Evolutionary conservation across 2,329 filamentous ascomycete species (phyloP).

Genomic region (Cercospora janseana): DNA sequence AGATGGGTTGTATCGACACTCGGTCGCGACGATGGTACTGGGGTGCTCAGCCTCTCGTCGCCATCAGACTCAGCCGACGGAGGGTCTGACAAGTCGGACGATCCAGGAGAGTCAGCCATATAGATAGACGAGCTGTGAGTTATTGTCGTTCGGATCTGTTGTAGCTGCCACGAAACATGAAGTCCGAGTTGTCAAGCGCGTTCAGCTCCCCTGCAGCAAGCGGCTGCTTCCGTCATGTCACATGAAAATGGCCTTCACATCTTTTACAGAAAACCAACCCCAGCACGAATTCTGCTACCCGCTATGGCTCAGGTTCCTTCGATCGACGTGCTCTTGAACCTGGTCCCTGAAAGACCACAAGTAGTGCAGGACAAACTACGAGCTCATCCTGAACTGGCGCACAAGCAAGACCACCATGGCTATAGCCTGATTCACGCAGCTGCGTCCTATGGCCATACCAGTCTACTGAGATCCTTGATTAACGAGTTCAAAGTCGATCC

Average conservation of each 20-base stretch:
- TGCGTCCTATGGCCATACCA: constrained; percentile 83
- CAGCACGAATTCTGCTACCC: not conserved
- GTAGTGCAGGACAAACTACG: constrained; percentile 72
- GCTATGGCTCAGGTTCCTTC: constrained; percentile 36
- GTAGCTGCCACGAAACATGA: not conserved
- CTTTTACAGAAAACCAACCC: not conserved
- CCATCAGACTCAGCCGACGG: constrained; percentile 62
- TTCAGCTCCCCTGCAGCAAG: constrained; percentile 2
- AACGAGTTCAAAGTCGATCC: constrained; percentile 73
- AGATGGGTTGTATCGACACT: constrained; percentile 43
- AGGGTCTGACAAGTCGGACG: constrained; percentile 61
- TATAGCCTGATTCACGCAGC: constrained; percentile 94
- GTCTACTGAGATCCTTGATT: constrained; percentile 73
- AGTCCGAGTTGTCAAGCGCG: not conserved
- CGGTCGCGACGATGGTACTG: constrained; percentile 47
- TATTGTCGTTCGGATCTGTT: not conserved
- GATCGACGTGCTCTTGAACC: constrained; percentile 51
- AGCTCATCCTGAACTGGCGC: constrained; percentile 71
- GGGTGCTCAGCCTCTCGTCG: constrained; percentile 54
- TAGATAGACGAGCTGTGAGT: constrained; percentile 10
- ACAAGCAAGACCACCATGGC: constrained; percentile 80
- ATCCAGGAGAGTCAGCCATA: constrained; percentile 56
- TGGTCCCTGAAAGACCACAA: constrained; percentile 76
- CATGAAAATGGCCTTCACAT: not conserved
- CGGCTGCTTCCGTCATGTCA: not conserved